phyloP scores from a whole-genome alignment of 2,329 filamentous ascomycete genomes.

The Proliferodiscus dingleyae region DNA sequence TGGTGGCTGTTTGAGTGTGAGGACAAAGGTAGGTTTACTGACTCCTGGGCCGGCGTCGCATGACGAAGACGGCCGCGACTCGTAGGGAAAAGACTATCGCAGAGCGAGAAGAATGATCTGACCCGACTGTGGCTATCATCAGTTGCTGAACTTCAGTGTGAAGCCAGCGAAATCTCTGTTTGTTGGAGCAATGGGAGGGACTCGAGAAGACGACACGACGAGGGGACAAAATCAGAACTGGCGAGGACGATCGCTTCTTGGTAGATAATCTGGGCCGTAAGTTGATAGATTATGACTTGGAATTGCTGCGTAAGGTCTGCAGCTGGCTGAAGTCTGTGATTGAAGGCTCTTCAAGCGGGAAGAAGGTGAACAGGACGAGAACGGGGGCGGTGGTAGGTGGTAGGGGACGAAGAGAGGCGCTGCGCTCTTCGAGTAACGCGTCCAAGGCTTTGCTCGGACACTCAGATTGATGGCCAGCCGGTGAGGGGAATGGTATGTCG shows the following conservation, averaged over 20 bases:
- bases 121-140: conserved; percentile 24
- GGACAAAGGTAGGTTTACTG: conserved; percentile 32
- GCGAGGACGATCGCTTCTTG: neutral
- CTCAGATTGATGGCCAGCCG: neutral
- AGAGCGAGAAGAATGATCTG: conserved; percentile 21
- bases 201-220: conserved; percentile 9
- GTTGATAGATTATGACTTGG: neutral
- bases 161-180: conserved; percentile 6
- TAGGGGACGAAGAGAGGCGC: neutral
- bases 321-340: conserved; percentile 6
- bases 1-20: conserved; percentile 29
- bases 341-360: conserved; percentile 12
- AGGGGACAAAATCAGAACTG: neutral
- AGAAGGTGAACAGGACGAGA: conserved; percentile 9
- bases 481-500: neutral
- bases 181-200: conserved; percentile 12
- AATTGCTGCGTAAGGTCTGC: conserved; percentile 4
- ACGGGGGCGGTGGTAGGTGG: neutral
- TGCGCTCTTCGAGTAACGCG: neutral
- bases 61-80: conserved; percentile 34
- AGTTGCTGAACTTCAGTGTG: conserved; percentile 18
- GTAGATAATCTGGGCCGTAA: neutral
- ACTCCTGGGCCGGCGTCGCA: conserved; percentile 33
- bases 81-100: conserved; percentile 27
- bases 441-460: neutral